Percentiles rank a stretch among this genome's conserved stretches.
phyloP scores from a whole-genome alignment of 116 monocot species.

The Trichopus zeylanicus region DNA sequence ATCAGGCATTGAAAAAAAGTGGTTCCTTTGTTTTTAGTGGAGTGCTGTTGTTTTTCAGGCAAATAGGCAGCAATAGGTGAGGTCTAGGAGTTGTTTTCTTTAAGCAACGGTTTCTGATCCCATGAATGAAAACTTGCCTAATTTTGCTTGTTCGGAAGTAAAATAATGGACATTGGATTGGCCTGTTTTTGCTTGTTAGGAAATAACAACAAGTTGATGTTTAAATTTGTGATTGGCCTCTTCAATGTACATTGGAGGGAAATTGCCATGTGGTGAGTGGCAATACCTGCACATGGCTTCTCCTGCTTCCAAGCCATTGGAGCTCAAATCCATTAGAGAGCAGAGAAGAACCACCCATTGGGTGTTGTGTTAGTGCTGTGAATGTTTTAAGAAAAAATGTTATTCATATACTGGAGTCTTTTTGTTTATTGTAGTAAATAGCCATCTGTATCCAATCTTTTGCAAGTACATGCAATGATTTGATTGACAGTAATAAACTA shows the following conservation, averaged over 20 bases:
- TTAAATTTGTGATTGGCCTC: slow-evolving; percentile 1
- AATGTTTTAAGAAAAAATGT: slow-evolving; percentile 5
- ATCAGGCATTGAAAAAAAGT: neutral
- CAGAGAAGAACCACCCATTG: slow-evolving; percentile 26
- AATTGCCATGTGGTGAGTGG: slow-evolving; percentile 17
- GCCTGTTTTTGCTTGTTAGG: neutral
- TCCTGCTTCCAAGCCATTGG: slow-evolving; percentile 25
- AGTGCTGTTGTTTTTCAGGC: neutral
- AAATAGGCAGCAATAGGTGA: no score
- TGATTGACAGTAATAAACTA: no score
- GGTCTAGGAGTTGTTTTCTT: neutral
- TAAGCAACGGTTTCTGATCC: neutral
- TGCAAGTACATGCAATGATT: no score
- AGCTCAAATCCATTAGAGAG: slow-evolving; percentile 18
- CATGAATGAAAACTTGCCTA: neutral
- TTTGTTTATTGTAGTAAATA: no score
- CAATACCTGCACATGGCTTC: slow-evolving; percentile 41
- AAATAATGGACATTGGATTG: no score
- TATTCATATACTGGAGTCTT: neutral
- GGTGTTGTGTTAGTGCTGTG: no score
- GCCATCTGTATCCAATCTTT: no score
- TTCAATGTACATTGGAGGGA: slow-evolving; percentile 12
- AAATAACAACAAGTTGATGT: neutral
- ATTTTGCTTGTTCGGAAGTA: neutral
- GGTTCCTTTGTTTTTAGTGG: neutral